Evolutionary conservation across 257 asterid species (phyloP), one percentile per base, ranked within the genome.

Genomic region (Solanum clarkiae): DNA sequence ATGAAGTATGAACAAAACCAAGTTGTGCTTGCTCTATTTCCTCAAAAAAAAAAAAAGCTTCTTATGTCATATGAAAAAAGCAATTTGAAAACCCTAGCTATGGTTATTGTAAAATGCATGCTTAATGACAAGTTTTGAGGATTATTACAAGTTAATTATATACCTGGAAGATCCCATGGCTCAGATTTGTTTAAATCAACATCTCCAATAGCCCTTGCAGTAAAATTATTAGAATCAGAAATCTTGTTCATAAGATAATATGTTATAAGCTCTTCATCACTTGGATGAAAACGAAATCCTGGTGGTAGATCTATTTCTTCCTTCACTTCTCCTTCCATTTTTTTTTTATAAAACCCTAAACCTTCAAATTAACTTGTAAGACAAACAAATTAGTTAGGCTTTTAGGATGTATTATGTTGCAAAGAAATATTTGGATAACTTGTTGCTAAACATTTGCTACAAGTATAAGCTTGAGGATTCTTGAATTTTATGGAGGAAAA

Each of bases 91-190:
- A 86, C 88, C 91, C 90, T 91, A 86, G 56, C 59, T 79, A 24
- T 14, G 32, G 1, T 16, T 56, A 10, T 26, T 56, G 68, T 17
- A 81, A 7, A 29, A 81, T 26, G 8, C 70, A 54, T 32, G 70
- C 32, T 29, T 29, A 29, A 36, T 36, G 40, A 36, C 40, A 36
- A 32, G 40, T 32, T 32, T 3, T 32, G 40, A 32, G 40, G 40
- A 32, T 32, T 32, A 32, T 36, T 4, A 88, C 44, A 84, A 84
- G 7, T 16, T 1, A 65, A 12, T 62, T 11, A 62, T 45, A 45
- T 87, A 91, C 98, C 97, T 89, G 98, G 99, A 88, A 96, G 98
- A 92, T 93, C 97, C 98, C 99, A 96, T 1, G 99, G 99, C 92
- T 96, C 99, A 47, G 92, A 90, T 88, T 96, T 96, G 92, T 94